A percentile compares a stretch with the other conserved stretches of the same genome.
Evolutionary conservation across 257 asterid genomes (phyloP).

Genomic region (Handroanthus guayacan): DNA sequence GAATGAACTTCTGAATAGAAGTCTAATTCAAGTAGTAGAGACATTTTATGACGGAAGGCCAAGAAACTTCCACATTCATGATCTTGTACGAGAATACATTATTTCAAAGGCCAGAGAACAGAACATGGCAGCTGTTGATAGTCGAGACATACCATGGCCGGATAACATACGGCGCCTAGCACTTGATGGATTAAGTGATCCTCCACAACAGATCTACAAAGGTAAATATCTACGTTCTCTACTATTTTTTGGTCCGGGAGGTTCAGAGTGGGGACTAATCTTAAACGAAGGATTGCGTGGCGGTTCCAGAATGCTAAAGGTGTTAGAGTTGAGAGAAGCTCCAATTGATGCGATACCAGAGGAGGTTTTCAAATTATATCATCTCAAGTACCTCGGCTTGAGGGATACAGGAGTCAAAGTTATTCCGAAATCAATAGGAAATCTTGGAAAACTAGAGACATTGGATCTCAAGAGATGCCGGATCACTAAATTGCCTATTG

Average conservation of each 20-base stretch:
- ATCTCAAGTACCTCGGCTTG: conserved; percentile 29
- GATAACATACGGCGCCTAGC: conserved; percentile 12
- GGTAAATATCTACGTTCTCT: conserved; percentile 26
- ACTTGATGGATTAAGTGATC: not conserved
- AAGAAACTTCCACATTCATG: no score
- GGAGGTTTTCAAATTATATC: conserved; percentile 33
- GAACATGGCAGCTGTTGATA: not conserved
- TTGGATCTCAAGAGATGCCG: not conserved
- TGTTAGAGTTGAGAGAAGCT: conserved; percentile 24
- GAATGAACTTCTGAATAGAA: no score
- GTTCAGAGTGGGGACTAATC: not conserved
- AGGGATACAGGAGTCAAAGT: not conserved
- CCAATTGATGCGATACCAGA: conserved; percentile 16
- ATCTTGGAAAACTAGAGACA: not conserved
- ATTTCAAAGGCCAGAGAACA: conserved; percentile 25
- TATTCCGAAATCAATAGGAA: not conserved
- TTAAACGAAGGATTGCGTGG: conserved; percentile 7
- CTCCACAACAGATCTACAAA: not conserved
- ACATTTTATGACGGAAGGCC: no score
- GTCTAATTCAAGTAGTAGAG: no score
- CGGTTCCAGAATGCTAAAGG: conserved; percentile 21
- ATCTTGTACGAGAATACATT: conserved; percentile 12
- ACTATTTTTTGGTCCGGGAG: conserved; percentile 1
- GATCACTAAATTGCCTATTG: conserved; percentile 18
- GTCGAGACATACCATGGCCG: no score